Evolutionary conservation across 2,329 filamentous ascomycete genomes (phyloP), one percentile per base, ranked within the genome.

Genomic region (Clonostachys rosea): DNA sequence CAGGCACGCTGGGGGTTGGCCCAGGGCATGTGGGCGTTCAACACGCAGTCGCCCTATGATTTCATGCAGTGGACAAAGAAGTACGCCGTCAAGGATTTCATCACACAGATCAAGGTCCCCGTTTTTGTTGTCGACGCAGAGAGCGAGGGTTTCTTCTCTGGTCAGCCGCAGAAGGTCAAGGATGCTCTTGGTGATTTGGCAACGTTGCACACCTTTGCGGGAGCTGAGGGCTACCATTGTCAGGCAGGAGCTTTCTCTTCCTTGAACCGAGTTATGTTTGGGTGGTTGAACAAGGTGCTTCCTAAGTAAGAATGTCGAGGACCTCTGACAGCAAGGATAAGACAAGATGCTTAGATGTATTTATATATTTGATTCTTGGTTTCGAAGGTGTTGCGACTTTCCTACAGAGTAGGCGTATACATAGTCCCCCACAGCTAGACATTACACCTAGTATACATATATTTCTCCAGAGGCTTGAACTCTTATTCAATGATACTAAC

Each of bases 21-120:
- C 36, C 56, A 61, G 12, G 59, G 59, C 18, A 33, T 56, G 14
- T 61, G 58, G 59, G 46, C 54, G 1, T 62, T 59, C 48, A 57
- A 59, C 41, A 53, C 49, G 2, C 42, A 45, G n/a, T 59, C 56
- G 4, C 50, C 56, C 5, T 56, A 49, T 30, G 52, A 59, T 3
- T 59, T 53, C 42, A 49, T 53, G 12, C 50, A 49, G 13, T 5
- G 49, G 10, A 35, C 45, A 1, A 48, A 52, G 10, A 33, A 49
- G 12, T 57, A 53, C 49, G 53, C 40, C 2, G 17, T 59, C 11
- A 47, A 53, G 4, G 43, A 46, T 0, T 49, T 56, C 0, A 43
- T 49, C 5, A 43, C 53, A n/a, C 47, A 54, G n/a, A 56, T 62
- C 12, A 50, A 47, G 12, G 49, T 52, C 2, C 65, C 62, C 4